phyloP scores from a whole-genome alignment of 257 asterid genomes.

The Solanum pimpinellifolium region DNA sequence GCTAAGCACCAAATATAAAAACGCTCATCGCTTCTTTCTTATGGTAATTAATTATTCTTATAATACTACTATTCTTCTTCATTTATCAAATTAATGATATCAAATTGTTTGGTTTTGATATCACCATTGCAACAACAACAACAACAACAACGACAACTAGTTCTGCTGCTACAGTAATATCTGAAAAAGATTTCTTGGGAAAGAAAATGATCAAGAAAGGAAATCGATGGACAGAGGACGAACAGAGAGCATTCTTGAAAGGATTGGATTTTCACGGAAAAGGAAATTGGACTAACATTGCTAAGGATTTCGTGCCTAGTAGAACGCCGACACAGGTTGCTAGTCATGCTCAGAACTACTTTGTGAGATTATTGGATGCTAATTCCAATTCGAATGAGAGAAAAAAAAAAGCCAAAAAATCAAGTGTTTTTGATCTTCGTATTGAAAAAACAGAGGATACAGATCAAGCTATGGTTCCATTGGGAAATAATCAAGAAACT shows the following conservation, averaged over 20 bases:
- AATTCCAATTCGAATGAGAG: neutral
- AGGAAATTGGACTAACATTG: neutral
- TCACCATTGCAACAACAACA: neutral
- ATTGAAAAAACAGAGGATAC: neutral
- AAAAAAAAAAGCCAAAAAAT: neutral
- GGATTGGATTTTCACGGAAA: neutral
- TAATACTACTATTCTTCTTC: neutral
- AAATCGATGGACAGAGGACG: neutral
- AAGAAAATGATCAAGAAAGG: neutral
- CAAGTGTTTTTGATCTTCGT: neutral
- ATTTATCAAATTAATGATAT: neutral
- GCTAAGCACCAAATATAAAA: neutral
- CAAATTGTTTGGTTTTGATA: neutral
- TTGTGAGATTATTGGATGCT: neutral
- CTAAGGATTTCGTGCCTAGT: neutral
- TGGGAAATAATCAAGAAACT: neutral
- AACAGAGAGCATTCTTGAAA: neutral
- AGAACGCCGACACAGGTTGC: neutral
- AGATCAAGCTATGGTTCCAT: neutral
- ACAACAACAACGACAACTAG: too few relatives aligned
- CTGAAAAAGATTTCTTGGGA: neutral
- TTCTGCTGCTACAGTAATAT: too few relatives aligned
- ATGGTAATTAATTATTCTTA: too few relatives aligned
- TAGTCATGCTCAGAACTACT: neutral
- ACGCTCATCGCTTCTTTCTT: neutral